phyloP scores from a whole-genome alignment of 2,329 filamentous ascomycete genomes.

The Dothistroma pini region DNA sequence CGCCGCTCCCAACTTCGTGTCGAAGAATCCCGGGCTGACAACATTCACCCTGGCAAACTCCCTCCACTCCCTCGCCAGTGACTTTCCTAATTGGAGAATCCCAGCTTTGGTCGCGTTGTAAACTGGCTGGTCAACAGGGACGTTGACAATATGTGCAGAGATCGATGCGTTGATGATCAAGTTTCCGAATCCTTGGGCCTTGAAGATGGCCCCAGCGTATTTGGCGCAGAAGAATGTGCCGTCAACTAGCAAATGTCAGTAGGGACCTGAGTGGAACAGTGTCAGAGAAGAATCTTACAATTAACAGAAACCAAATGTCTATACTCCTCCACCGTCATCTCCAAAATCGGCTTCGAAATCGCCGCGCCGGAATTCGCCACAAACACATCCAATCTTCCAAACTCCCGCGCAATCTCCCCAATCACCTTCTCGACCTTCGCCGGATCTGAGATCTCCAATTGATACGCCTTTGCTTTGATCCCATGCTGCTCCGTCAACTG shows the following conservation, averaged over 20 bases:
- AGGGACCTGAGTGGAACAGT: too few relatives aligned
- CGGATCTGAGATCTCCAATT: slow-evolving; percentile 64
- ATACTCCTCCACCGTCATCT: slow-evolving; percentile 53
- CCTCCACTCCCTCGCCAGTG: slow-evolving; percentile 54
- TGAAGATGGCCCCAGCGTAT: slow-evolving; percentile 42
- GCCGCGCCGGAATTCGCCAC: slow-evolving; percentile 92
- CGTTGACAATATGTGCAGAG: slow-evolving; percentile 36
- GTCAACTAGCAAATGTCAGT: slow-evolving; percentile 25
- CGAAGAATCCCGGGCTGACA: slow-evolving; percentile 54
- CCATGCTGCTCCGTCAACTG: slow-evolving; percentile 21
- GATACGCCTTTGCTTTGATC: slow-evolving; percentile 48
- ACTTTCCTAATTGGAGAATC: slow-evolving; percentile 55
- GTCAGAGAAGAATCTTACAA: slow-evolving; percentile 36
- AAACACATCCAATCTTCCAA: slow-evolving; percentile 79
- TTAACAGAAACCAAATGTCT: slow-evolving; percentile 53
- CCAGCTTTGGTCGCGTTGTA: slow-evolving; percentile 58
- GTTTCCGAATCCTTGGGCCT: slow-evolving; percentile 44
- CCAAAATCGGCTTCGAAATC: slow-evolving; percentile 60
- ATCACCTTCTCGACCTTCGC: slow-evolving; percentile 61
- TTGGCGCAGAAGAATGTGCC: slow-evolving; percentile 44
- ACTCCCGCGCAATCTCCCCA: slow-evolving; percentile 64
- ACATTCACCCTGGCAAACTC: slow-evolving; percentile 56
- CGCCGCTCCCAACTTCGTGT: slow-evolving; percentile 54
- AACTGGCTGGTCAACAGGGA: slow-evolving; percentile 52
- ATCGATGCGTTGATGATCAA: slow-evolving; percentile 47